Percentiles rank a stretch among this genome's conserved stretches.
These are phyloP conservation scores for Calocybe cyanea DNA, from an alignment of 768 basidiomycete genomes.

Conservation along the genomic window DNA sequence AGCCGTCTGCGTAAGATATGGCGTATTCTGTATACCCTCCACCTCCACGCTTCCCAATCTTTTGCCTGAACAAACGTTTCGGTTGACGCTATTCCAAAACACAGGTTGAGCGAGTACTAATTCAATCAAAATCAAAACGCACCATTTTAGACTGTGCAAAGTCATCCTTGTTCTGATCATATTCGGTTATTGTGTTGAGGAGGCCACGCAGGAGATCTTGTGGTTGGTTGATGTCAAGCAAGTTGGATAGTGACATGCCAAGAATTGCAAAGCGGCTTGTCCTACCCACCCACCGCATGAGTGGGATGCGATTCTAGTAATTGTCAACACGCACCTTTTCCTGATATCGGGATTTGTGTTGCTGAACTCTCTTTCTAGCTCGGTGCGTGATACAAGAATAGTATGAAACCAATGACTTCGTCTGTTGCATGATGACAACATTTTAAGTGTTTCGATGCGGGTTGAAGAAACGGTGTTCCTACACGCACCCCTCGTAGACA, in stretches of 20 bases:
- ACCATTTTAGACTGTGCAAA: slow-evolving; percentile 74
- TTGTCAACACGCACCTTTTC: slow-evolving; percentile 53
- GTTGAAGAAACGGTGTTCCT: not conserved
- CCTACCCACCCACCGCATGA: slow-evolving; percentile 32
- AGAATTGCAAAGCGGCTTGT: slow-evolving; percentile 81
- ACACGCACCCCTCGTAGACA: slow-evolving; percentile 79
- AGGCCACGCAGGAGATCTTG: slow-evolving; percentile 77
- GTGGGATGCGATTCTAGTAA: not conserved
- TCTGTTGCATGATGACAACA: slow-evolving; percentile 30
- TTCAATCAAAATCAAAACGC: slow-evolving; percentile 11
- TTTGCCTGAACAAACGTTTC: slow-evolving; percentile 60
- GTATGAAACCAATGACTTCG: slow-evolving; percentile 89
- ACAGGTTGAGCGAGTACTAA: slow-evolving; percentile 7
- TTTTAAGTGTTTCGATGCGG: not conserved
- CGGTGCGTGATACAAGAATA: slow-evolving; percentile 68
- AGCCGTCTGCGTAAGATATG: slow-evolving; percentile 50
- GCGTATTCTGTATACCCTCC: slow-evolving; percentile 59
- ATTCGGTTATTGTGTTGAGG: slow-evolving; percentile 68
- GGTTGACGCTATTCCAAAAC: slow-evolving; percentile 20
- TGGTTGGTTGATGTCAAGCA: slow-evolving; percentile 78
- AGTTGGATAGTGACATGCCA: slow-evolving; percentile 79
- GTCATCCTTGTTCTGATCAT: slow-evolving; percentile 75
- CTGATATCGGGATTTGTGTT: slow-evolving; percentile 75
- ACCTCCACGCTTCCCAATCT: slow-evolving; percentile 48
- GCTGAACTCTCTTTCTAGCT: slow-evolving; percentile 72